A percentile compares a stretch with the other conserved stretches of the same genome.
phyloP scores from a whole-genome alignment of 305 asterid genomes.

The Fraxinus paxiana region DNA sequence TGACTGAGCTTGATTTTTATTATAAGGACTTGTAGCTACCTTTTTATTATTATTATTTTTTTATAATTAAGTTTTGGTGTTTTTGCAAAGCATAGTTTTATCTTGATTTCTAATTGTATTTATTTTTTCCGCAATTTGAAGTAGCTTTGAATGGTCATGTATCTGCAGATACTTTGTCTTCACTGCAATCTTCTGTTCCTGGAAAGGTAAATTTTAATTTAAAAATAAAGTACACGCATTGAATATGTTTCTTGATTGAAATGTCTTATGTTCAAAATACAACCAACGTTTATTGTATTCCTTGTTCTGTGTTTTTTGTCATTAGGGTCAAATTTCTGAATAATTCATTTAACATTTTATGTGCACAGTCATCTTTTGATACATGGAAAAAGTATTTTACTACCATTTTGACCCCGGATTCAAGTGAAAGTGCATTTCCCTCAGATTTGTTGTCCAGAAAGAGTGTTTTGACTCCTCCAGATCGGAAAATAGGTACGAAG shows the following conservation, averaged over 20 bases:
- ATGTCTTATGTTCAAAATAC: neutral
- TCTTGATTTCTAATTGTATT: neutral
- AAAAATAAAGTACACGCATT: neutral
- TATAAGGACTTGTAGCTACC: neutral
- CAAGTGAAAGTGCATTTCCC: conserved; percentile 52
- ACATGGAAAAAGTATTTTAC: conserved; percentile 45
- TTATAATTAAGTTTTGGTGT: neutral
- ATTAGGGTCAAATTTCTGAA: neutral
- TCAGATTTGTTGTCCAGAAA: conserved; percentile 48
- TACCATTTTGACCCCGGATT: conserved; percentile 54
- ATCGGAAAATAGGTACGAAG: conserved; percentile 55
- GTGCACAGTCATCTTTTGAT: conserved; percentile 36
- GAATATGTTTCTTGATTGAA: neutral
- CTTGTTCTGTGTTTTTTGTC: neutral
- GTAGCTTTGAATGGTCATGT: conserved; percentile 32
- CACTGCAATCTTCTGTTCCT: conserved; percentile 26
- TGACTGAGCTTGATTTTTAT: neutral
- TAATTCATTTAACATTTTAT: conserved; percentile 8
- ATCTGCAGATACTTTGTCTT: conserved; percentile 25
- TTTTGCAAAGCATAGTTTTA: neutral
- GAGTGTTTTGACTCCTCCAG: conserved; percentile 36
- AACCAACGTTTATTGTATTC: neutral
- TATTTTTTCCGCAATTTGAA: neutral
- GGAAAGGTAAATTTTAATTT: conserved; percentile 33
- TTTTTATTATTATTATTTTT: neutral